phyloP scores from a whole-genome alignment of 2,329 filamentous ascomycete species.

The Zymoseptoria ardabiliae region DNA sequence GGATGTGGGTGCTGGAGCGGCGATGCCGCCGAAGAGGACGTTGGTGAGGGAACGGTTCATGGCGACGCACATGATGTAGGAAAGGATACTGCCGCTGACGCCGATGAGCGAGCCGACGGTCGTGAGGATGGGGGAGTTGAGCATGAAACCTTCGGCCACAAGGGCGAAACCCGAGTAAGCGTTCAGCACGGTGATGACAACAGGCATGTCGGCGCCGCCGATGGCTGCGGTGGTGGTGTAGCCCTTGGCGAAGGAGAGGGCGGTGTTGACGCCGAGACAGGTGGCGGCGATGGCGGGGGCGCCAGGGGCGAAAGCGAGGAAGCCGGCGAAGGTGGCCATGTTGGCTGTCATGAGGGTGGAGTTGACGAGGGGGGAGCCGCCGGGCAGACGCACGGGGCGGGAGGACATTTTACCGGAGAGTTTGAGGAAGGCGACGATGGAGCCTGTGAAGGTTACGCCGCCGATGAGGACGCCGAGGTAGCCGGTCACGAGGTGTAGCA shows the following conservation, averaged over 20 bases:
- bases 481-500: slow-evolving; percentile 74
- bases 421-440: slow-evolving; percentile 83
- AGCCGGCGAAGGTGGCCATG: slow-evolving; percentile 73
- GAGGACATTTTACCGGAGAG: slow-evolving; percentile 77
- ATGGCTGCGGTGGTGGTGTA: slow-evolving; percentile 84
- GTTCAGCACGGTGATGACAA: slow-evolving; percentile 84
- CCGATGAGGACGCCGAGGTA: slow-evolving; percentile 77
- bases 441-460: slow-evolving; percentile 85
- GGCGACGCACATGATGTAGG: slow-evolving; percentile 78
- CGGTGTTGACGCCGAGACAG: slow-evolving; percentile 67
- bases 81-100: slow-evolving; percentile 80
- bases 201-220: slow-evolving; percentile 89
- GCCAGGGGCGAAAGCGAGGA: slow-evolving; percentile 73
- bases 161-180: slow-evolving; percentile 87
- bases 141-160: slow-evolving; percentile 86
- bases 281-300: slow-evolving; percentile 71
- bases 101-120: slow-evolving; percentile 82
- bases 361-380: slow-evolving; percentile 64
- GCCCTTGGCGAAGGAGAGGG: slow-evolving; percentile 75
- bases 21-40: slow-evolving; percentile 77
- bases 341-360: slow-evolving; percentile 67
- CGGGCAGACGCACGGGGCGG: slow-evolving; percentile 63
- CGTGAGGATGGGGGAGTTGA: slow-evolving; percentile 77
- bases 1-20: slow-evolving; percentile 54
- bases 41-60: slow-evolving; percentile 91